Percentiles rank a stretch among this genome's conserved stretches.
Conservation (phyloP, 441 rosid genomes). For the Erodium texanum region DNA sequence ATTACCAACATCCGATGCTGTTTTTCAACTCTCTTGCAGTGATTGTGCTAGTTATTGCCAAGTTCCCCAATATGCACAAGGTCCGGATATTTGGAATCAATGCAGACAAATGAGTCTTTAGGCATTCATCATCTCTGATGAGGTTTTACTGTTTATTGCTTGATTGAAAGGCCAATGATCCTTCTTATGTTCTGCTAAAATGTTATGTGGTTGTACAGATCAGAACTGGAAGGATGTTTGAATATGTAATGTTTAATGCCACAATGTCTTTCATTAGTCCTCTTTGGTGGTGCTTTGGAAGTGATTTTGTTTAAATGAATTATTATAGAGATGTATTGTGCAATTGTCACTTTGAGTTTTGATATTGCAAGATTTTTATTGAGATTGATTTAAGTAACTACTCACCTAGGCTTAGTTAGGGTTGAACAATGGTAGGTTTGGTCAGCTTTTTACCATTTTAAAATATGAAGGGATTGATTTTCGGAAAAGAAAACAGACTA, state of each 20-base stretch:
- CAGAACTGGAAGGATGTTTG: conserved; percentile 21
- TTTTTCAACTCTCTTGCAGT: background rate
- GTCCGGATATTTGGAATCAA: background rate
- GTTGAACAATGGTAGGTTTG: no score
- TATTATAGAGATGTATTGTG: no score
- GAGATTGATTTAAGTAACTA: no score
- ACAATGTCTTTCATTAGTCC: no score
- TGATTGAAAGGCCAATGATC: conserved; percentile 12
- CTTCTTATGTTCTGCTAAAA: conserved; percentile 12
- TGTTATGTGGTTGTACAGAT: conserved; percentile 7
- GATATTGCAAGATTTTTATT: no score
- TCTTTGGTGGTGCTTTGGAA: background rate
- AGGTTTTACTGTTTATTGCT: conserved; percentile 8
- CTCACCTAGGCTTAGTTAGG: no score
- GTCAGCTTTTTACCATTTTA: no score
- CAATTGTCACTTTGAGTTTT: no score
- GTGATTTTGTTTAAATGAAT: conserved; percentile 17
- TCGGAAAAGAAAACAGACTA: no score
- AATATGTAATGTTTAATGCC: conserved; percentile 17
- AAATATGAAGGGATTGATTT: no score
- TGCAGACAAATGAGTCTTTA: conserved; percentile 36
- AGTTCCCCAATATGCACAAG: conserved; percentile 2
- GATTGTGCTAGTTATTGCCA: conserved; percentile 2
- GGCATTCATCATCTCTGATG: background rate
- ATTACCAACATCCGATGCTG: background rate